Evolutionary conservation across 2,329 filamentous ascomycete genomes (phyloP), one percentile per base, ranked within the genome.

Genomic region (Monilinia fructicola): DNA sequence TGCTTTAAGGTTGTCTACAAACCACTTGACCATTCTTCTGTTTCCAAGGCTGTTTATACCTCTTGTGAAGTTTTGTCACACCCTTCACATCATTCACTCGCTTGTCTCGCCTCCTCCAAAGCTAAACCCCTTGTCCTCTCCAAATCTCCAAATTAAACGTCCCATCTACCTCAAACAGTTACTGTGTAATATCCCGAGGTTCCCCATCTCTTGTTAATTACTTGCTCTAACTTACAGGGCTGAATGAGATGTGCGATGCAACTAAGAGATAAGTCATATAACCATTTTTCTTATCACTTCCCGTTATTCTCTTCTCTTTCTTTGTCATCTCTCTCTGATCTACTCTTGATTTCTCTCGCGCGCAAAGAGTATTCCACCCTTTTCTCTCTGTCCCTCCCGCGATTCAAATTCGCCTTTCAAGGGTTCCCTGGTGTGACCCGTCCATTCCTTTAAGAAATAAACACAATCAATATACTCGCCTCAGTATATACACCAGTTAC

Each of bases 151-250:
- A 58, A 64, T 64, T 64, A 54, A 64, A 64, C 64, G 69, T 81
- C 78, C 79, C 79, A 81, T 83, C 77, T 81, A 82, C 78, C 79
- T 84, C 83, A 84, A 84, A 85, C 82, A 73, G 63, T 44, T 35
- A 35, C 31, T 35, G 38, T 6, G 46, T 26, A 64, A 56, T 64
- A 35, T 66, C 64, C 58, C 50, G 35, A 66, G 23, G 31, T 42
- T 28, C 38, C 50, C 28, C 26, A 52, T 44, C 21, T 46, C 46
- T 50, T 59, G 21, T 28, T 62, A 14, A 14, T 14, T 40, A 54
- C 54, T 48, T 52, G 60, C 60, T 54, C 10, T 62, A 44, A 61
- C 55, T 58, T 67, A 62, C 71, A 71, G 68, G 61, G 61, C 61
- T 64, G 61, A 64, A 38, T 10, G 44, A 35, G 28, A 12, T 48